Conservation (phyloP, 148 eudicot genomes). For the Vaccinium myrtillus region DNA sequence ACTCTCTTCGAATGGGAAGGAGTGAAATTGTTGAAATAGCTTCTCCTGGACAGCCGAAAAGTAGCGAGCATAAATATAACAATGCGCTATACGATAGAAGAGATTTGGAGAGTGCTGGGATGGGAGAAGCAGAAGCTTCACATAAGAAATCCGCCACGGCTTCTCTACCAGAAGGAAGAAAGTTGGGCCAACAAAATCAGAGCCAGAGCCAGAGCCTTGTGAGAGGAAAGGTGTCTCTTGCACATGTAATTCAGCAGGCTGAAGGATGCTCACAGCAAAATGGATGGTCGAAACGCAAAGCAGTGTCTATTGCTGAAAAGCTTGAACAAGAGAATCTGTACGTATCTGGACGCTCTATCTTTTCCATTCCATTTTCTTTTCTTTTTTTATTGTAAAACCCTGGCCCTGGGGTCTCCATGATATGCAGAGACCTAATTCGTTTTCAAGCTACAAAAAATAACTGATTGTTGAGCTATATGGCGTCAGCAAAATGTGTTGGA, state of each 20-base stretch:
- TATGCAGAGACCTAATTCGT: background rate
- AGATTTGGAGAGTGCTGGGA: slow-evolving; percentile 25
- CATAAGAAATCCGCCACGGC: slow-evolving; percentile 27
- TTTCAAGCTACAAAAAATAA: background rate
- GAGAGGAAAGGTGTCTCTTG: slow-evolving; percentile 84
- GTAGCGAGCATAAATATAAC: slow-evolving; percentile 20
- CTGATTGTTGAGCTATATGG: background rate
- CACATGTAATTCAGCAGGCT: slow-evolving; percentile 84
- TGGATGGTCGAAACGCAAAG: slow-evolving; percentile 92
- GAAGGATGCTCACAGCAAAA: slow-evolving; percentile 59
- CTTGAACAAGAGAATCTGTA: slow-evolving; percentile 98
- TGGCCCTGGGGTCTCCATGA: background rate
- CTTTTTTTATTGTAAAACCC: background rate
- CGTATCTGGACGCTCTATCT: slow-evolving; percentile 22
- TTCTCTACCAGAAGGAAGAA: slow-evolving; percentile 38
- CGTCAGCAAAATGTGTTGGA: no score
- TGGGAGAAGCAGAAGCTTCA: slow-evolving; percentile 25
- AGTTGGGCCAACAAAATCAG: slow-evolving; percentile 45
- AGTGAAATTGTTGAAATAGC: slow-evolving; percentile 74
- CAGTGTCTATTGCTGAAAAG: slow-evolving; percentile 90
- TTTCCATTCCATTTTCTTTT: background rate
- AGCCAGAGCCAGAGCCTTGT: slow-evolving; percentile 68
- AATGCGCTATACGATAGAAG: slow-evolving; percentile 30
- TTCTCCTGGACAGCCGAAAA: slow-evolving; percentile 43
- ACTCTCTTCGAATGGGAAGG: slow-evolving; percentile 29